These are phyloP conservation scores for Lasiosphaeria miniovina DNA, from an alignment of 495 filamentous ascomycete genomes.

Conservation along the genomic window DNA sequence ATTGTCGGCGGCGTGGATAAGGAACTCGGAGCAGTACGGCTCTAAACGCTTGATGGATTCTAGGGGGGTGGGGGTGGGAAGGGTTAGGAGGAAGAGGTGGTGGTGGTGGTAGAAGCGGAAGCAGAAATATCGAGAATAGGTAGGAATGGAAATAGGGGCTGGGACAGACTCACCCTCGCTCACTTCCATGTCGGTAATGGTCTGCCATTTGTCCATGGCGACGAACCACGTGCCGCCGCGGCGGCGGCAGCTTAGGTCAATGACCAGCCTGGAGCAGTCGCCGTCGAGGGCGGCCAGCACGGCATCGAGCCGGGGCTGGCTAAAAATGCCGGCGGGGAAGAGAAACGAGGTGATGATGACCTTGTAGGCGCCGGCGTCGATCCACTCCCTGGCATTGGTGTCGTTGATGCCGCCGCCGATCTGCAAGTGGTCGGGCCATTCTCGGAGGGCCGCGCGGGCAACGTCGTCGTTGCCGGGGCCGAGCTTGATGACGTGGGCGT, in stretches of 20 bases:
- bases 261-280: constrained; percentile 78
- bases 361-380: constrained; percentile 85
- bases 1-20: constrained; percentile 98
- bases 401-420: constrained; percentile 90
- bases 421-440: constrained; percentile 77
- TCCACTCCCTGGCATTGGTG: constrained; percentile 79
- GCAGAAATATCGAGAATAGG: not conserved
- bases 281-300: constrained; percentile 68
- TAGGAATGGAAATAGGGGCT: not conserved
- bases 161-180: constrained; percentile 59
- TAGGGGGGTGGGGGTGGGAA: constrained; percentile 29
- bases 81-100: not conserved
- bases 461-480: constrained; percentile 82
- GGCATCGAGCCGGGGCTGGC: constrained; percentile 63
- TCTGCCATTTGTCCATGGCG: constrained; percentile 98
- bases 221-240: constrained; percentile 77
- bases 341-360: constrained; percentile 80
- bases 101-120: not conserved
- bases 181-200: constrained; percentile 92
- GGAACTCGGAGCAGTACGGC: constrained; percentile 89
- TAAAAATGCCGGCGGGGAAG: constrained; percentile 81
- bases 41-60: constrained; percentile 78
- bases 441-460: constrained; percentile 67
- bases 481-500: constrained; percentile 94
- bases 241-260: constrained; percentile 86